A percentile compares a stretch with the other conserved stretches of the same genome.
phyloP scores from a whole-genome alignment of 176 grass and related monocot species.

The Chrysopogon serrulatus region DNA sequence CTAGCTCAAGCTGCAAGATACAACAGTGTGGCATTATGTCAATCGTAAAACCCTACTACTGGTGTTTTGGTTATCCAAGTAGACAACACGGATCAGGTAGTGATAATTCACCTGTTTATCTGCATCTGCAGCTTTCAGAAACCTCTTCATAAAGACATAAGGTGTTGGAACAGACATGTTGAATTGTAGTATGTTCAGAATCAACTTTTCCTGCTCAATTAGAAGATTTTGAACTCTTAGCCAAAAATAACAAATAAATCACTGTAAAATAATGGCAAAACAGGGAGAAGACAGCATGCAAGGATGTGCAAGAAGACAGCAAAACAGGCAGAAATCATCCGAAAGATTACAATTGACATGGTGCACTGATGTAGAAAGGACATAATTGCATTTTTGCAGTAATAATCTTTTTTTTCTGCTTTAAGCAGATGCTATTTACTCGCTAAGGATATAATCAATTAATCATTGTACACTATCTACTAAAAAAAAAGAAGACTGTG shows the following conservation, averaged over 20 bases:
- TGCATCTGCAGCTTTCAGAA: conserved; percentile 79
- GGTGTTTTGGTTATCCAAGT: neutral
- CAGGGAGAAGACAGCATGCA: neutral
- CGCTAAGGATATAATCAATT: too few relatives aligned
- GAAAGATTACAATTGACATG: neutral
- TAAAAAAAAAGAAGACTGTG: neutral
- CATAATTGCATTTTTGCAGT: neutral
- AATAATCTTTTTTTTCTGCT: neutral
- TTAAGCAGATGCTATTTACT: neutral
- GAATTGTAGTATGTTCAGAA: conserved; percentile 67
- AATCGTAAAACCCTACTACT: neutral
- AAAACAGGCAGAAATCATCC: conserved; percentile 3
- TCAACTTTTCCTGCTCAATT: conserved; percentile 71
- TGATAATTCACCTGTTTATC: conserved; percentile 60
- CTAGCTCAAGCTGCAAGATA: conserved; percentile 57
- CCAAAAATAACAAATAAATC: neutral
- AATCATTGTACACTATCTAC: neutral
- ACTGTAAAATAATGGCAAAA: neutral
- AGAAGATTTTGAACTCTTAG: conserved; percentile 8
- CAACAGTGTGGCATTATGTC: conserved; percentile 6
- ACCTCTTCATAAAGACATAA: conserved; percentile 89
- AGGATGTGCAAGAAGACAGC: too few relatives aligned
- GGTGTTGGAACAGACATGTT: conserved; percentile 89
- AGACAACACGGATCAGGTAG: neutral
- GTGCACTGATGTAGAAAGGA: neutral